Conservation (phyloP, 2,329 filamentous ascomycete species). For the Exutisphaerella laricina region DNA sequence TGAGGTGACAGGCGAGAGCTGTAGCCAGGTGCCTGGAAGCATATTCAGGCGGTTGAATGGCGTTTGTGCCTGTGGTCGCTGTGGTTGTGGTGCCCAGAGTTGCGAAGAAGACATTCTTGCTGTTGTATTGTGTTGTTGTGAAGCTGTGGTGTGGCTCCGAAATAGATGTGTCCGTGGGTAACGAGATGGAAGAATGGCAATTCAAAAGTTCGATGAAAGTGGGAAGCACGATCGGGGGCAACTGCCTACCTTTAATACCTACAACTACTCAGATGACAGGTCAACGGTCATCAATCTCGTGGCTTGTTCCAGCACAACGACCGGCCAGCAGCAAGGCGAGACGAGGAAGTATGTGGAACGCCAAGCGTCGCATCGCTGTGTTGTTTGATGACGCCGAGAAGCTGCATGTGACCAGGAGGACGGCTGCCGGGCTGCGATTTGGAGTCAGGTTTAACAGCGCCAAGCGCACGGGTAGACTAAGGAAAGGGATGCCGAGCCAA, state of each 20-base stretch:
- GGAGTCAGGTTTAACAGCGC: constrained; percentile 3
- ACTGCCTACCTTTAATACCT: constrained; percentile 3
- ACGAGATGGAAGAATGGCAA: background rate
- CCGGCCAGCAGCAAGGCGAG: background rate
- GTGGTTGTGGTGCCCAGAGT: constrained; percentile 10
- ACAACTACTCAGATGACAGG: background rate
- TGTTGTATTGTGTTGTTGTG: constrained; percentile 7
- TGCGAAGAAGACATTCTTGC: constrained; percentile 14
- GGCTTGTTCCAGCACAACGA: background rate
- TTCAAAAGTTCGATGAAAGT: background rate
- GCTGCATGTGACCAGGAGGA: constrained; percentile 6
- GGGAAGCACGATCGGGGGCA: background rate
- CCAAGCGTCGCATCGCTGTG: constrained; percentile 7
- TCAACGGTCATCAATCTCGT: constrained; percentile 4
- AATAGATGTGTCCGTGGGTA: too few species aligned
- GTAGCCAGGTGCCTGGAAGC: constrained; percentile 18
- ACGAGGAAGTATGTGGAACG: constrained; percentile 4
- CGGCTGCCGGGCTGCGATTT: background rate
- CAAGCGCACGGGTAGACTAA: background rate
- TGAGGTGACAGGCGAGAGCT: constrained; percentile 12
- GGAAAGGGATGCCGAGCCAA: constrained; percentile 5
- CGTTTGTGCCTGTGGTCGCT: constrained; percentile 7
- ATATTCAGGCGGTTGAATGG: constrained; percentile 11
- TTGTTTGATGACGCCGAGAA: constrained; percentile 8
- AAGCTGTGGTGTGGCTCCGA: too few species aligned